A percentile compares a stretch with the other conserved stretches of the same genome.
Evolutionary conservation across 140 eudicot species (phyloP).

Genomic region (Anethum foeniculum): DNA sequence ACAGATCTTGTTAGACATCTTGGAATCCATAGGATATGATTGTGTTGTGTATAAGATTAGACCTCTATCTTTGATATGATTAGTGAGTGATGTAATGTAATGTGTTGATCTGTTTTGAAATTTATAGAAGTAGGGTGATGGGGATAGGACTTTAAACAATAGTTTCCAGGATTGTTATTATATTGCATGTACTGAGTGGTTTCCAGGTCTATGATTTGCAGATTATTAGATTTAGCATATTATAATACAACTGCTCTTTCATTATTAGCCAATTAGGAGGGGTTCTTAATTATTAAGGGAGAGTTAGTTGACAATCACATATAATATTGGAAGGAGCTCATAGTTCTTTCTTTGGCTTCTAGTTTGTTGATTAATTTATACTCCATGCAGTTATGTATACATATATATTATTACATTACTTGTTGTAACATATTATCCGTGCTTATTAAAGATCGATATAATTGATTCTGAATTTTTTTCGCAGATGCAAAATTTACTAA

Average conservation of each 20-base stretch:
- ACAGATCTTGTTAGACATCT: constrained; percentile 76
- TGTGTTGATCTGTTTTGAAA: constrained; percentile 6
- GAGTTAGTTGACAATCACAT: background rate
- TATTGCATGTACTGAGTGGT: constrained; percentile 7
- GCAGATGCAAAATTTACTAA: no score
- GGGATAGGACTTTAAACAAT: constrained; percentile 6
- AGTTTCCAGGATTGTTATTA: background rate
- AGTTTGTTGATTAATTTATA: background rate
- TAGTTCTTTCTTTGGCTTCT: background rate
- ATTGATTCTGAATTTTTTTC: no score
- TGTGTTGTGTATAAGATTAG: background rate
- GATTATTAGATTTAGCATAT: constrained; percentile 1
- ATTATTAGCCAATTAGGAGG: constrained; percentile 10
- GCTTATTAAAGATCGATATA: no score
- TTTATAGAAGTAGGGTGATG: background rate
- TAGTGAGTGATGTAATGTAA: constrained; percentile 3
- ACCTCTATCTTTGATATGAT: background rate
- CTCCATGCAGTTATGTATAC: background rate
- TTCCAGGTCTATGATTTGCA: constrained; percentile 13
- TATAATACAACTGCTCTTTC: constrained; percentile 4
- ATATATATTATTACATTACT: background rate
- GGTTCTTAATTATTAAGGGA: constrained; percentile 9
- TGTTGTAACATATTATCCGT: no score
- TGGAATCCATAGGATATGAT: constrained; percentile 19
- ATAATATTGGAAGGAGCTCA: background rate